Percentiles rank a stretch among this genome's conserved stretches.
Evolutionary conservation across 2,329 filamentous ascomycete species (phyloP).

Genomic region (Monosporascus sp.): DNA sequence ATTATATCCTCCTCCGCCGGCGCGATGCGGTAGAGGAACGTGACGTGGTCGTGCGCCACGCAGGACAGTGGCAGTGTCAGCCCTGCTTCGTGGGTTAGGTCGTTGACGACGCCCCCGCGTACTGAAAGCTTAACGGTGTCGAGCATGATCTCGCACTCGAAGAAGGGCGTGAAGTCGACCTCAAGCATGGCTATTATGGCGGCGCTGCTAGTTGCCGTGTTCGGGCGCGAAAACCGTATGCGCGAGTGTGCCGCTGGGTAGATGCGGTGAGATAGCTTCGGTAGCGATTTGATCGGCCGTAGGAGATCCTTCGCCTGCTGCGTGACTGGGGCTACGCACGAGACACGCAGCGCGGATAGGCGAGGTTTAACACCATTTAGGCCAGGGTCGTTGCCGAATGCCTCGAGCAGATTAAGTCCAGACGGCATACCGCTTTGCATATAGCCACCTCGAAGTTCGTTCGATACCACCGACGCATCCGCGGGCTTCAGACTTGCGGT

Average conservation of each 20-base stretch:
- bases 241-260: conserved; percentile 68
- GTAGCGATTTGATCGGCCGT: conserved; percentile 60
- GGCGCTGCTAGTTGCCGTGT: conserved; percentile 50
- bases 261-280: conserved; percentile 58
- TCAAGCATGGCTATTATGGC: conserved; percentile 67
- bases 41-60: conserved; percentile 69
- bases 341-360: conserved; percentile 70
- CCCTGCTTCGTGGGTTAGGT: conserved; percentile 48
- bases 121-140: conserved; percentile 54
- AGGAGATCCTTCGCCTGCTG: conserved; percentile 54
- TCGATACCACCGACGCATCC: conserved; percentile 33
- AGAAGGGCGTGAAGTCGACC: conserved; percentile 67
- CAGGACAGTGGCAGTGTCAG: conserved; percentile 54
- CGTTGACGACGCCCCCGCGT: conserved; percentile 52
- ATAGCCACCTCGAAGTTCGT: conserved; percentile 53
- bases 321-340: conserved; percentile 65
- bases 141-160: conserved; percentile 61
- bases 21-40: conserved; percentile 65
- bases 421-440: conserved; percentile 64
- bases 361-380: conserved; percentile 59
- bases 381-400: conserved; percentile 62
- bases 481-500: conserved; percentile 55
- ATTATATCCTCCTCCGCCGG: conserved; percentile 43
- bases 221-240: conserved; percentile 65
- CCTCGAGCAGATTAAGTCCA: conserved; percentile 71